A percentile compares a stretch with the other conserved stretches of the same genome.
Conservation (phyloP, 352 stramenopile genomes). For the Phytopythium litorale region DNA sequence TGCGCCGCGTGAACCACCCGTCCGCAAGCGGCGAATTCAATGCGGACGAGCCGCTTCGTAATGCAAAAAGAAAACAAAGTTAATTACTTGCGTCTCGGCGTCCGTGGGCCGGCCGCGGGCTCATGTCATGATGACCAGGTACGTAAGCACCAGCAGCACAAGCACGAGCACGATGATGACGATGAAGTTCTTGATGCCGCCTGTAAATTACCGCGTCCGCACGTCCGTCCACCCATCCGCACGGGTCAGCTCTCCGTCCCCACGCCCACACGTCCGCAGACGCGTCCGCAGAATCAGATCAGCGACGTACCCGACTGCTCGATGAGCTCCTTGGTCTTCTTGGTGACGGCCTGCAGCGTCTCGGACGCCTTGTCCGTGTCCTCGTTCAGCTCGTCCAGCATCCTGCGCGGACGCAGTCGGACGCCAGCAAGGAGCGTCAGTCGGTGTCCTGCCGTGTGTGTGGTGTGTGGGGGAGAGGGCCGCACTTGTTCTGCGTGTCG, state of each 20-base stretch:
- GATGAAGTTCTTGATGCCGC: conserved; percentile 84
- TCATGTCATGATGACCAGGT: conserved; percentile 88
- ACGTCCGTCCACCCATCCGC: neutral
- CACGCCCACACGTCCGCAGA: neutral
- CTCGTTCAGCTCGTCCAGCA: conserved; percentile 80
- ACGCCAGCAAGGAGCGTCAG: too few species aligned
- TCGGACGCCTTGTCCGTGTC: conserved; percentile 83
- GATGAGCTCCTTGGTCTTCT: conserved; percentile 86
- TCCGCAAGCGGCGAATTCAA: neutral
- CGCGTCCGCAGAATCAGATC: neutral
- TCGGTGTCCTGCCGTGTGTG: too few species aligned
- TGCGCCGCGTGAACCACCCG: conserved; percentile 13
- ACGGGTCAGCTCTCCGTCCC: neutral
- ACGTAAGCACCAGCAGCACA: conserved; percentile 81
- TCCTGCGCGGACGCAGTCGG: conserved; percentile 27
- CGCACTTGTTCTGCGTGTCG: conserved; percentile 77
- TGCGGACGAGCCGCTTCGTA: neutral
- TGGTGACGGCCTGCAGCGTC: conserved; percentile 65
- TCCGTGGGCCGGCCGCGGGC: neutral
- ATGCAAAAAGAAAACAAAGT: neutral
- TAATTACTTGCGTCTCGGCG: neutral
- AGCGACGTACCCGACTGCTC: conserved; percentile 54
- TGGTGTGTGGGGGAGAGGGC: too few species aligned
- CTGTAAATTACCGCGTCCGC: conserved; percentile 14
- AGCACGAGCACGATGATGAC: conserved; percentile 85